Evolutionary conservation across 768 basidiomycete species (phyloP).

Genomic region (Lactifluus rugatus): DNA sequence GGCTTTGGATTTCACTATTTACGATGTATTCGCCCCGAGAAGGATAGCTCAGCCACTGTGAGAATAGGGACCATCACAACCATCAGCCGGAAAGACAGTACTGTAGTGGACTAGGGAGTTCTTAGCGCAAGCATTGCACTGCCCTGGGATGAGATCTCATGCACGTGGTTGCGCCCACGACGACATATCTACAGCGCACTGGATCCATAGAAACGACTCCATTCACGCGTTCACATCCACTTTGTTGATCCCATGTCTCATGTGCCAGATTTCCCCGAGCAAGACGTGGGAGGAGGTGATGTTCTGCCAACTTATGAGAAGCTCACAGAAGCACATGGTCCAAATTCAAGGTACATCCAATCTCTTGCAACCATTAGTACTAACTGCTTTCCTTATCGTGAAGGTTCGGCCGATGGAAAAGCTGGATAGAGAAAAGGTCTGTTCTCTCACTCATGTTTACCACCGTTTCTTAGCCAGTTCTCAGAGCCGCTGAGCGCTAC

Average conservation of each 20-base stretch:
- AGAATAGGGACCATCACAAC: too few species aligned
- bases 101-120: too few species aligned
- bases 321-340: conserved; percentile 64
- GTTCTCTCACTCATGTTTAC: background rate
- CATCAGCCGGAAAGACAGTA: too few species aligned
- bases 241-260: conserved; percentile 19
- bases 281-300: conserved; percentile 36
- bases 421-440: conserved; percentile 85
- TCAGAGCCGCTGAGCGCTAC: conserved; percentile 79
- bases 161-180: too few species aligned
- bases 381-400: background rate
- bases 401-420: conserved; percentile 79
- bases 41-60: too few species aligned
- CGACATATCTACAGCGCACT: too few species aligned
- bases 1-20: too few species aligned
- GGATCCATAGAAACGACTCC: background rate
- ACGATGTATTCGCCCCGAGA: too few species aligned
- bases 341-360: conserved; percentile 61
- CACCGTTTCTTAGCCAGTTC: background rate
- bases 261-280: conserved; percentile 27
- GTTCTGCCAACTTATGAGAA: conserved; percentile 74
- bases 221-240: background rate
- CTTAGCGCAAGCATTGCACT: too few species aligned
- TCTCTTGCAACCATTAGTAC: too few species aligned
- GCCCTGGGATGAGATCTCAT: too few species aligned